These are phyloP conservation scores for Breviolum minutum DNA, from an alignment of 73 alveolate genomes.

Conservation along the genomic window DNA sequence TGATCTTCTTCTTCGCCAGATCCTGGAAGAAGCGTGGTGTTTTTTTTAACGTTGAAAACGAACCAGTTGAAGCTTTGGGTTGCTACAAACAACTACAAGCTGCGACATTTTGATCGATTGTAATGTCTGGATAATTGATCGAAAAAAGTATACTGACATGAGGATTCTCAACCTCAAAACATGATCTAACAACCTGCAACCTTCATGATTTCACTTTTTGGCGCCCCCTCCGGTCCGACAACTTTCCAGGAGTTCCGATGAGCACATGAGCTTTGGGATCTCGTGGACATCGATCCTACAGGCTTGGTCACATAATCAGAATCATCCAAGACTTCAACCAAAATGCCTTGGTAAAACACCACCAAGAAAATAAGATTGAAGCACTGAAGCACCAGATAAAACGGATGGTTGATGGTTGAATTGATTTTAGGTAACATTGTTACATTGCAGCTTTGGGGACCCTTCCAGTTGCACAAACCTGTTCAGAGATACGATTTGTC, in stretches of 20 bases:
- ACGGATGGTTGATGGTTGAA: background rate
- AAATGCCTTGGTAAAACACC: too few species aligned
- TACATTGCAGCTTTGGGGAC: too few species aligned
- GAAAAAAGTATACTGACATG: background rate
- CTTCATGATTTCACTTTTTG: too few species aligned
- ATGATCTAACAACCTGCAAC: background rate
- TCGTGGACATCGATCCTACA: slow-evolving; percentile 24
- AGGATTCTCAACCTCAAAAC: background rate
- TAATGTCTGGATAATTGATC: too few species aligned
- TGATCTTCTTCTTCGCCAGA: slow-evolving; percentile 37
- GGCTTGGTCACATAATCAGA: background rate
- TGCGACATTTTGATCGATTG: too few species aligned
- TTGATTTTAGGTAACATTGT: too few species aligned
- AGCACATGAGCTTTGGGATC: slow-evolving; percentile 19
- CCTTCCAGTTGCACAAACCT: too few species aligned
- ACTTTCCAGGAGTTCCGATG: slow-evolving; percentile 58
- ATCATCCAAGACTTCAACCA: too few species aligned
- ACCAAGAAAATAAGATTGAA: too few species aligned
- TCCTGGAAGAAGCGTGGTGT: slow-evolving; percentile 1
- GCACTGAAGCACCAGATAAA: background rate
- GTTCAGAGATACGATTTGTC: too few species aligned
- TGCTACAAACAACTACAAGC: background rate
- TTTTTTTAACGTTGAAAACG: too few species aligned
- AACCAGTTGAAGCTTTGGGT: background rate
- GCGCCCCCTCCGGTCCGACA: slow-evolving; percentile 32